phyloP scores from a whole-genome alignment of 2,329 filamentous ascomycete genomes.

The Tricladium varicosporioides region DNA sequence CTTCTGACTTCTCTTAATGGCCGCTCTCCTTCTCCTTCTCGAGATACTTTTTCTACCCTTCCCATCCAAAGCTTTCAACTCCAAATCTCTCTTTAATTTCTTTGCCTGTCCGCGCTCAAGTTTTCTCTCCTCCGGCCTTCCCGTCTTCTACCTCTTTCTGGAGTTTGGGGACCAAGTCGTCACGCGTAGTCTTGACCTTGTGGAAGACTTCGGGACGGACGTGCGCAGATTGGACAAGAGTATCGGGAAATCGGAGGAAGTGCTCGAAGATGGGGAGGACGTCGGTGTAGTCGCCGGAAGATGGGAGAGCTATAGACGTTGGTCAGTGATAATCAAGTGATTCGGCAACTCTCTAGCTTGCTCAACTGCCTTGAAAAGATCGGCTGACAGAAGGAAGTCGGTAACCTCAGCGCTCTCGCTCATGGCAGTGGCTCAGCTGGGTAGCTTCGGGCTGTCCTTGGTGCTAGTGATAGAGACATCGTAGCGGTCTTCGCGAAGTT shows the following conservation, averaged over 20 bases:
- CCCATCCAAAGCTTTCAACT: slow-evolving; percentile 72
- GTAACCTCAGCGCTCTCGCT: slow-evolving; percentile 95
- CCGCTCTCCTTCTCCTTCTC: slow-evolving; percentile 79
- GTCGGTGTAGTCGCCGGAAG: slow-evolving; percentile 58
- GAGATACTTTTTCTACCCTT: slow-evolving; percentile 82
- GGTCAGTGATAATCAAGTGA: slow-evolving; percentile 85
- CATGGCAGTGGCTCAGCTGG: slow-evolving; percentile 90
- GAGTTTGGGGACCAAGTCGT: slow-evolving; percentile 76
- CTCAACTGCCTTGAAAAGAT: slow-evolving; percentile 77
- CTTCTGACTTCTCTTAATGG: too few relatives aligned
- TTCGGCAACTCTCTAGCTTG: slow-evolving; percentile 79
- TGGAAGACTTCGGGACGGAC: slow-evolving; percentile 89
- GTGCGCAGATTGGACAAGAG: slow-evolving; percentile 71
- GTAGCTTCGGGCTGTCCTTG: slow-evolving; percentile 89
- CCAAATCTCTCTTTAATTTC: slow-evolving; percentile 86
- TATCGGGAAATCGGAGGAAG: slow-evolving; percentile 83
- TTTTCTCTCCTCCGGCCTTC: slow-evolving; percentile 75
- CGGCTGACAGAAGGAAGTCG: slow-evolving; percentile 78
- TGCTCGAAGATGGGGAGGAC: slow-evolving; percentile 75
- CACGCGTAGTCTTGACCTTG: slow-evolving; percentile 77
- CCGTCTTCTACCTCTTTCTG: slow-evolving; percentile 75
- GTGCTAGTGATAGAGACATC: slow-evolving; percentile 90
- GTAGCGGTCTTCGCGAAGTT: slow-evolving; percentile 87
- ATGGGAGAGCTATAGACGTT: slow-evolving; percentile 80
- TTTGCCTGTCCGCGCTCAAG: slow-evolving; percentile 71